Conservation (phyloP, 1,139 yeast genomes). For the Taiozyma sp. region DNA sequence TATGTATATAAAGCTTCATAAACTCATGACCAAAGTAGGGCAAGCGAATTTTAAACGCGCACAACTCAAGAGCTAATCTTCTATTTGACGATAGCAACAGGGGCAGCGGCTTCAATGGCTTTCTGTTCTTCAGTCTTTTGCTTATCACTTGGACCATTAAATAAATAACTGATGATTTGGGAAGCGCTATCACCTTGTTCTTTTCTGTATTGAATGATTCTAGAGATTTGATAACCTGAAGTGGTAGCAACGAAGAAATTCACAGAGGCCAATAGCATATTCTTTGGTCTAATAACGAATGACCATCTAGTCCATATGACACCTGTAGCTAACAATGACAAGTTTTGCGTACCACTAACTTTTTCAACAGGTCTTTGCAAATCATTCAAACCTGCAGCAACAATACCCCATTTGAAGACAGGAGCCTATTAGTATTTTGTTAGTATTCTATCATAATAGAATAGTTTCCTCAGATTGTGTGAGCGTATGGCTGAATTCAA, state of each 20-base stretch:
- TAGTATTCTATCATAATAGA: not conserved
- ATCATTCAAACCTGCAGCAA: conserved; percentile 86
- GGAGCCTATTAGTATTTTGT: conserved; percentile 15
- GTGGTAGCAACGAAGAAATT: conserved; percentile 91
- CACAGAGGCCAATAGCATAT: conserved; percentile 83
- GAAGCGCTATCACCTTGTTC: conserved; percentile 44
- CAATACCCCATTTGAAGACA: conserved; percentile 69
- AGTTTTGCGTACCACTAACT: conserved; percentile 86
- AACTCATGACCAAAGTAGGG: not conserved
- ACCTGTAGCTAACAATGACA: conserved; percentile 84
- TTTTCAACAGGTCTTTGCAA: conserved; percentile 87
- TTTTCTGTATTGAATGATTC: conserved; percentile 64
- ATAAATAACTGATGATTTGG: conserved; percentile 54
- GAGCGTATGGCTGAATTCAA: not conserved
- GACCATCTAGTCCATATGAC: conserved; percentile 99
- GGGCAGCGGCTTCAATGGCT: not conserved
- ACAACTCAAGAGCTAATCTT: too few species aligned
- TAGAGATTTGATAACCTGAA: conserved; percentile 76
- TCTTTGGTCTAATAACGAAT: conserved; percentile 85
- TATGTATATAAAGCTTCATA: not conserved
- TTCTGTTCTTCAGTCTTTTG: not conserved
- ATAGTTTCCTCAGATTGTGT: too few species aligned
- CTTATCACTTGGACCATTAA: conserved; percentile 36
- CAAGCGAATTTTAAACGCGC: not conserved
- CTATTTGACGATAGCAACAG: not conserved